Base-by-base conservation (phyloP, 1,284 basidiomycete species). In the Cutaneotrichosporon sp. region DNA sequence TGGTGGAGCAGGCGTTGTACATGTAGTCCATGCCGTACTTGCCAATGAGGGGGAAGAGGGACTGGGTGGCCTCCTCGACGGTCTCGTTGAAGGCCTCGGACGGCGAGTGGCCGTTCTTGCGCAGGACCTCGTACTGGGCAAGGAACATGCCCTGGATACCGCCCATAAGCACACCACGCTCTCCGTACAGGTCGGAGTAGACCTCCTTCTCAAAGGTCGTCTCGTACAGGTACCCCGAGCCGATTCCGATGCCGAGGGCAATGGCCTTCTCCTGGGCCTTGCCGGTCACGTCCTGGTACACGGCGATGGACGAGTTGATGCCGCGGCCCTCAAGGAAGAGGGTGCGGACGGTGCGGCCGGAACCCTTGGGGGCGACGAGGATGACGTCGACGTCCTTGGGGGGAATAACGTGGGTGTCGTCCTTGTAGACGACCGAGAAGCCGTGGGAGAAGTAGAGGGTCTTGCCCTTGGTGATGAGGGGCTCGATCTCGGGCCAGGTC, bases 391-490 rank as follows among this genome's bases (percentile, higher is more conserved):
- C 90, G 74, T 97, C 92, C 47, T 81, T 72, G 51, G 96, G 96
- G 60, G 91, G 88, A 46, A 93, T 72, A 65, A 99, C 91, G 60
- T 93, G 81, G 64, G 94, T 99, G 78, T 97, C 90, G 20, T 97
- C 85, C 82, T 94, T 91, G 86, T 88, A 99, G 63, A 98, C 91
- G 66, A 97, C 84, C 64, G 93, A 97, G 86, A 99, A 99, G 72
- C 96, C 96, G 78, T 99, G 96, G 8, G 93, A 91, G 81, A 98
- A 99, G 86, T 98, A 97, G 64, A 99, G 86, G 21, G 96, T 98
- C 84, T 98, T 97, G 78, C 90, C 93, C 83, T 94, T 92, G 77
- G 90, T 97, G 80, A 97, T 91, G 66, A 92, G 82, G 58, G 93
- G 91, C 41, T 84, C 86, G 68, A 99, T 72, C 58, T 83, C 79